A percentile compares a stretch with the other conserved stretches of the same genome.
Evolutionary conservation across 2,329 filamentous ascomycete genomes (phyloP).

Genomic region (Fusarium avenaceum): DNA sequence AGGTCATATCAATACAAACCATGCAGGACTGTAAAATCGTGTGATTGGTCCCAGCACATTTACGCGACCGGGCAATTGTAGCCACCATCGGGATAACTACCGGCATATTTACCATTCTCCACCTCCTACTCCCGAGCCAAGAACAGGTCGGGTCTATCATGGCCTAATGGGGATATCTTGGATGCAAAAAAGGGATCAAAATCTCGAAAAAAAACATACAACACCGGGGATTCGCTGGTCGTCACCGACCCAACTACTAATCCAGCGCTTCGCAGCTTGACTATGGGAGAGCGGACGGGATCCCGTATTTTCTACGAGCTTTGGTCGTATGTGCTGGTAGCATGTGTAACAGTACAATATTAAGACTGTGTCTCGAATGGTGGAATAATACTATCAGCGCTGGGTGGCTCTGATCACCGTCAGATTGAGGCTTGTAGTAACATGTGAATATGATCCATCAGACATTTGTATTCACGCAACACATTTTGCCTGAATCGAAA

Average conservation of each 20-base stretch:
- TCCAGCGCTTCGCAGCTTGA: constrained; percentile 30
- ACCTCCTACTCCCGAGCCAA: too few relatives aligned
- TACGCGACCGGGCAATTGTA: too few relatives aligned
- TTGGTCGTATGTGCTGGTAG: constrained; percentile 23
- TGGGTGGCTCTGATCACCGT: background rate
- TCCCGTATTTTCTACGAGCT: constrained; percentile 36
- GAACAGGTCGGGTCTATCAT: too few relatives aligned
- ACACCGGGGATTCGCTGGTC: constrained; percentile 35
- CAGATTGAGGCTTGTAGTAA: background rate
- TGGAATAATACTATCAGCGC: background rate
- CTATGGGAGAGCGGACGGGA: constrained; percentile 33
- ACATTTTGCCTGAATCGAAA: constrained; percentile 3
- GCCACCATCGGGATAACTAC: background rate
- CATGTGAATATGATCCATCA: background rate
- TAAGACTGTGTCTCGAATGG: background rate
- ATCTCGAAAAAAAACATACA: constrained; percentile 11
- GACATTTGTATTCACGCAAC: background rate
- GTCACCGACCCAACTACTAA: constrained; percentile 37
- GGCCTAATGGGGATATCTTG: too few relatives aligned
- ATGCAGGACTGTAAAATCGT: too few relatives aligned
- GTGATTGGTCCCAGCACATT: too few relatives aligned
- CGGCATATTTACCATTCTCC: background rate
- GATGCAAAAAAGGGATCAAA: too few relatives aligned
- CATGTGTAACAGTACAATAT: background rate
- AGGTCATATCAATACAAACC: too few relatives aligned